phyloP scores from a whole-genome alignment of 345 rosid genomes.

The Geranium rotundifolium region DNA sequence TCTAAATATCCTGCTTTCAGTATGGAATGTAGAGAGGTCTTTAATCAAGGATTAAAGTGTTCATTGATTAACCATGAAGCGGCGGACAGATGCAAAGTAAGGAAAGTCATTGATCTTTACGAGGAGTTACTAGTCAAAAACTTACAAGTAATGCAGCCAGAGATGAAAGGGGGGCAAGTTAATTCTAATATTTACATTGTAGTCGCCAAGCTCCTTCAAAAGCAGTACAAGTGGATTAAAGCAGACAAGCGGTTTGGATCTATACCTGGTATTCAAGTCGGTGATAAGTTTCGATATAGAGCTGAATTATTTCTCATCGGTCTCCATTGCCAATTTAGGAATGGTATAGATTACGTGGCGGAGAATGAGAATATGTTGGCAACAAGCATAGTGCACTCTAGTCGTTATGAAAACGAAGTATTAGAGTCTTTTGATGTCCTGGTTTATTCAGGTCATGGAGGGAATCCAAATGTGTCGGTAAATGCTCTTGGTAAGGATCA shows the following conservation, averaged over 20 bases:
- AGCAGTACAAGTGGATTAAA: background rate
- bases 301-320: conserved; percentile 20
- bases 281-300: conserved; percentile 19
- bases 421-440: conserved; percentile 9
- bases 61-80: background rate
- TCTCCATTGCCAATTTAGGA: conserved; percentile 12
- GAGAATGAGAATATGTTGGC: conserved; percentile 13
- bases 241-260: conserved; percentile 2
- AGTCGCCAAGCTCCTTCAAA: background rate
- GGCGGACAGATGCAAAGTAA: background rate
- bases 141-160: background rate
- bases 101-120: background rate
- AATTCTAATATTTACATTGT: background rate
- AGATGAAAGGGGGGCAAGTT: background rate
- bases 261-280: conserved; percentile 22
- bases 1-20: no score
- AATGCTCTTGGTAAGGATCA: conserved; percentile 11
- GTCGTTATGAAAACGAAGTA: conserved; percentile 11
- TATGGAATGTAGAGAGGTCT: no score
- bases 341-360: conserved; percentile 22
- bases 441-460: conserved; percentile 27
- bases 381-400: conserved; percentile 16
- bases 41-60: no score
- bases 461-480: conserved; percentile 12
- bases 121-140: background rate